These are phyloP conservation scores for Neurospora discreta DNA, from an alignment of 495 filamentous ascomycete species.

Conservation along the genomic window DNA sequence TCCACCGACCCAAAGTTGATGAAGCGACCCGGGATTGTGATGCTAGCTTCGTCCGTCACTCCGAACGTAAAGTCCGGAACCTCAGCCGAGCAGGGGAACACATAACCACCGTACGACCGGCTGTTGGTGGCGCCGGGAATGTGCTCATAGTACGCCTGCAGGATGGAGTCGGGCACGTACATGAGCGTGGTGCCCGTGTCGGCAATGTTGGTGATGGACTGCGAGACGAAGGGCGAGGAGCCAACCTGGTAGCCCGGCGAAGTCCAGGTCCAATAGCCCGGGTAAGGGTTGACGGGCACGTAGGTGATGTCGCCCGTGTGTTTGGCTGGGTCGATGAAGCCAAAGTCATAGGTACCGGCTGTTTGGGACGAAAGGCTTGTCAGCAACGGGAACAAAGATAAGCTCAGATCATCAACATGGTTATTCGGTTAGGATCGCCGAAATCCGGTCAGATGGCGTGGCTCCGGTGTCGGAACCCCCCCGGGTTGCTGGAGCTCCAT, in stretches of 20 bases:
- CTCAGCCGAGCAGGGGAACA: slow-evolving; percentile 53
- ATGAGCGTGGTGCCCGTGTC: slow-evolving; percentile 72
- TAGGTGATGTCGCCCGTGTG: slow-evolving; percentile 58
- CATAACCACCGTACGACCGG: slow-evolving; percentile 48
- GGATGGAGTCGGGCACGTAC: slow-evolving; percentile 46
- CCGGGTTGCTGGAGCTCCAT: neutral
- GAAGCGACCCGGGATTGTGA: slow-evolving; percentile 43
- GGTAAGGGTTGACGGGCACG: slow-evolving; percentile 41
- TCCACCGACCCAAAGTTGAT: slow-evolving; percentile 45
- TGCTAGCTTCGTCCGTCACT: slow-evolving; percentile 35
- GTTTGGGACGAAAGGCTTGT: neutral
- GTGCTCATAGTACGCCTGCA: slow-evolving; percentile 53
- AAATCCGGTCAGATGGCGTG: neutral
- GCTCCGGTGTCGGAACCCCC: neutral
- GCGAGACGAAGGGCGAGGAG: slow-evolving; percentile 18
- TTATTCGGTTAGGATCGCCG: neutral
- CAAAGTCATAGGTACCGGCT: slow-evolving; percentile 66
- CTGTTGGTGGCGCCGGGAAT: slow-evolving; percentile 43
- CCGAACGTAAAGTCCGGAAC: slow-evolving; percentile 52
- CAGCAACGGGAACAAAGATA: neutral
- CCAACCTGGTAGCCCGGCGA: slow-evolving; percentile 53
- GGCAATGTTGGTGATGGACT: slow-evolving; percentile 42
- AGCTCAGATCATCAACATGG: neutral
- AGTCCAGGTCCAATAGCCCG: slow-evolving; percentile 68
- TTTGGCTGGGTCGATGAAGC: slow-evolving; percentile 54